Conservation (phyloP, 2,329 filamentous ascomycete genomes). For the Exophiala lecanii-corni region DNA sequence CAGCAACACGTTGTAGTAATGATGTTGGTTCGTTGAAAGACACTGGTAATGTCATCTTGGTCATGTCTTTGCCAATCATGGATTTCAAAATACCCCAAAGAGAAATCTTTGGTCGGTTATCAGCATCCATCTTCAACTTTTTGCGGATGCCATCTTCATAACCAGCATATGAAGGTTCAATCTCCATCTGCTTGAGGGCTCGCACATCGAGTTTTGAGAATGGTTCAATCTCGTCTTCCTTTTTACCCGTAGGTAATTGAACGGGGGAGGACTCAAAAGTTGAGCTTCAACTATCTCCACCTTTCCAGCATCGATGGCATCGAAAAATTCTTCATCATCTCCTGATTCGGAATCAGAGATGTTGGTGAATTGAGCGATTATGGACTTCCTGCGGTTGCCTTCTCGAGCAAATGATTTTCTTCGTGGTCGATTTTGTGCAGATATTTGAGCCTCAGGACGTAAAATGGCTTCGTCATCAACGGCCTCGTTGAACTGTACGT, state of each 20-base stretch:
- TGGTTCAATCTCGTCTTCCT: slow-evolving; percentile 45
- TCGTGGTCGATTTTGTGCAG: slow-evolving; percentile 15
- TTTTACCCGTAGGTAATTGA: slow-evolving; percentile 26
- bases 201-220: slow-evolving; percentile 38
- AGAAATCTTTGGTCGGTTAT: slow-evolving; percentile 88
- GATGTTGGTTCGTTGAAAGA: slow-evolving; percentile 99
- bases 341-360: slow-evolving; percentile 72
- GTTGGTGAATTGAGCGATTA: slow-evolving; percentile 65
- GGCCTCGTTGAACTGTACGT: slow-evolving; percentile 33
- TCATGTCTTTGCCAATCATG: slow-evolving; percentile 99
- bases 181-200: slow-evolving; percentile 54
- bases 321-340: slow-evolving; percentile 91
- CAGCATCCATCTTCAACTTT: slow-evolving; percentile 80
- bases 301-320: slow-evolving; percentile 89
- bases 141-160: slow-evolving; percentile 85
- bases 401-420: slow-evolving; percentile 28
- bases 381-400: slow-evolving; percentile 57
- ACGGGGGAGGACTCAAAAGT: slow-evolving; percentile 30
- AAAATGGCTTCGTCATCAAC: slow-evolving; percentile 34
- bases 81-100: slow-evolving; percentile 97
- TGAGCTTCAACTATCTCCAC: slow-evolving; percentile 68
- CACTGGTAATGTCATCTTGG: slow-evolving; percentile 96
- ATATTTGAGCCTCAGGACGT: slow-evolving; percentile 32
- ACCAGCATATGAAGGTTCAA: slow-evolving; percentile 74
- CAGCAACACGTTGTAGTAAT: slow-evolving; percentile 84